Base-by-base conservation (phyloP, 257 asterid genomes). In the Fraxinus quadrangulata region DNA sequence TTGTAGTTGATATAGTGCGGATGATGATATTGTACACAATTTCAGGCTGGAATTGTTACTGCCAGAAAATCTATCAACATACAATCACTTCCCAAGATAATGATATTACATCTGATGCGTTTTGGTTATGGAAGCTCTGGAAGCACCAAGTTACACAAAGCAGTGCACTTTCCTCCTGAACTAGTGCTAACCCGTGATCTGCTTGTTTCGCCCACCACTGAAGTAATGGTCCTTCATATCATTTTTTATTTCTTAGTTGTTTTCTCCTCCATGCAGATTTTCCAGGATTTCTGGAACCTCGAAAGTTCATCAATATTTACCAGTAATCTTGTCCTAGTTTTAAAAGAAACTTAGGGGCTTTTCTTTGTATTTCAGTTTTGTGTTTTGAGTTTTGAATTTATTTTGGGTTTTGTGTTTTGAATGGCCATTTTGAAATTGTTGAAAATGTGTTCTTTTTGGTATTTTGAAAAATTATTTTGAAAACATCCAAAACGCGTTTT, bases 21-120 rank as follows among this genome's bases (percentile, higher is more conserved):
- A 56, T 56, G 23, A 26, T 30, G 9, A 67, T 76, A 19, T 79
- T 19, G 77, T 67, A 61, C 80, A 19, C 13, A 40, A 67, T 80
- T 75, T 65, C 92, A 94, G 98, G 92, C 81, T 73, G 94, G 94
- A 76, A 85, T 86, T 13, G 97, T 81, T 14, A 73, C 92, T 78
- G 98, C 97, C 78, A 88, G 87, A 84, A 94, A 94, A 85, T 88
- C 92, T 61, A 75, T 92, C 76, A 87, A 75, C 82, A 87, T 94
- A 56, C 91, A 90, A 74, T 75, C 92, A 70, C 97, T 92, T 82
- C 97, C 97, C 16, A 87, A 86, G 86, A 86, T 94, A 85, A 84
- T 94, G 96, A 90, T 94, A 74, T 87, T 94, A 59, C 97, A 94
- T 84, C 81, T 94, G 85, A 94, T 85, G 89, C 97, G 98, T 54